phyloP scores from a whole-genome alignment of 2,329 filamentous ascomycete species.

The Ampelomyces quisqualis region DNA sequence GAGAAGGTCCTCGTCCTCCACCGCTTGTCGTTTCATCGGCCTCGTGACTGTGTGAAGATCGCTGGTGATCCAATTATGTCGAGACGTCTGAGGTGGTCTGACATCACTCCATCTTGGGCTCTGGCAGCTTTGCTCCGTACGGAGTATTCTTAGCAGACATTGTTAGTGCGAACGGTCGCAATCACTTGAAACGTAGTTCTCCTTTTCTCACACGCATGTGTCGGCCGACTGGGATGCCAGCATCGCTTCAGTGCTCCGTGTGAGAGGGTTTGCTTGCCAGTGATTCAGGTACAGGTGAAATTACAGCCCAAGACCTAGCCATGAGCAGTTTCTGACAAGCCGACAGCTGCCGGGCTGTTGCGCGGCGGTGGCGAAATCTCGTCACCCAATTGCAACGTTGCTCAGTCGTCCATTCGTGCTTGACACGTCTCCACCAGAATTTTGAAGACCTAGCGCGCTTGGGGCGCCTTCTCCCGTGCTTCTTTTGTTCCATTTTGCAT shows the following conservation, averaged over 20 bases:
- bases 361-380: conserved; percentile 19
- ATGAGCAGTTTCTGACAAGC: conserved; percentile 31
- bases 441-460: conserved; percentile 30
- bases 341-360: conserved; percentile 22
- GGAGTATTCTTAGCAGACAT: conserved; percentile 28
- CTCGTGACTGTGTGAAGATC: conserved; percentile 45
- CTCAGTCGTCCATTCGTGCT: conserved; percentile 22
- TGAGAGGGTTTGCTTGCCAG: conserved; percentile 27
- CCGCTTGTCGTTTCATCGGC: conserved; percentile 43
- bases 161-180: conserved; percentile 34
- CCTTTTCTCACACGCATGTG: conserved; percentile 28
- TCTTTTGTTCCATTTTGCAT: conserved; percentile 42
- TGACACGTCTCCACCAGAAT: conserved; percentile 16
- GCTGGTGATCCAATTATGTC: conserved; percentile 38
- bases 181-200: conserved; percentile 35
- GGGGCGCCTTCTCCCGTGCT: conserved; percentile 42
- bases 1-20: conserved; percentile 32
- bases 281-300: conserved; percentile 38
- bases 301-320: conserved; percentile 23
- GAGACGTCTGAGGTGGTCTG: conserved; percentile 32
- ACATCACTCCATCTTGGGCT: conserved; percentile 31
- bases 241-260: conserved; percentile 19
- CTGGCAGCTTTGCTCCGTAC: conserved; percentile 25
- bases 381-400: conserved; percentile 32
- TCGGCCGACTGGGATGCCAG: conserved; percentile 24